A percentile compares a stretch with the other conserved stretches of the same genome.
Conservation (phyloP, 345 rosid species). For the Brassica juncea region DNA sequence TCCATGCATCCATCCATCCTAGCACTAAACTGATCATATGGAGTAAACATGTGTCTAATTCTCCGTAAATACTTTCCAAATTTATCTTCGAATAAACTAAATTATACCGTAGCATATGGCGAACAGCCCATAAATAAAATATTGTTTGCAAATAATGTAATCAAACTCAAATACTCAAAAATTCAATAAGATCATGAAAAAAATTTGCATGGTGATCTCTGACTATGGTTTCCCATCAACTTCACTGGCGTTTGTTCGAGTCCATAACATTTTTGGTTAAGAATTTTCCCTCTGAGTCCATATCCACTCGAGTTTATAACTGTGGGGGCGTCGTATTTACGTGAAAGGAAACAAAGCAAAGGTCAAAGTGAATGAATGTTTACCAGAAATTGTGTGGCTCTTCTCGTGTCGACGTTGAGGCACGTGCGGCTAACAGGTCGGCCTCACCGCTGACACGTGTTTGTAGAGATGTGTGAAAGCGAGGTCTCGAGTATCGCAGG, state of each 20-base stretch:
- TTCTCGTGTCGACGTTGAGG: conserved; percentile 17
- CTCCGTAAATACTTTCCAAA: not conserved
- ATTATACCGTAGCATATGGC: not conserved
- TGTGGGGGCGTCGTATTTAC: not conserved
- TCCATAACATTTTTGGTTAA: not conserved
- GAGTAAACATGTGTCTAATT: not conserved
- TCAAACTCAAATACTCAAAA: not conserved
- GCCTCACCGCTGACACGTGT: conserved; percentile 36
- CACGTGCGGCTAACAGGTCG: conserved; percentile 38
- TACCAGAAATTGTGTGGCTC: conserved; percentile 18
- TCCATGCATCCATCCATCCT: not conserved
- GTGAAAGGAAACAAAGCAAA: conserved; percentile 27
- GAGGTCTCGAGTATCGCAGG: conserved; percentile 24
- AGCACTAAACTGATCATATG: not conserved
- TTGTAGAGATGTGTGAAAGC: conserved; percentile 27
- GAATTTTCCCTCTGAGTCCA: not conserved
- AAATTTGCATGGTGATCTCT: not conserved
- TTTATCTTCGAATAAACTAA: not conserved
- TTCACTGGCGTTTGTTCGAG: not conserved
- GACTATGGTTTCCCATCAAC: not conserved
- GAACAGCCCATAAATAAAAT: not conserved
- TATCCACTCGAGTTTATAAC: not conserved
- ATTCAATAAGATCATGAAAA: not conserved
- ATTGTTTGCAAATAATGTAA: not conserved
- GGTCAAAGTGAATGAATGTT: conserved; percentile 26